phyloP scores from a whole-genome alignment of 257 asterid species.

The Parsonsia alboflavescens region DNA sequence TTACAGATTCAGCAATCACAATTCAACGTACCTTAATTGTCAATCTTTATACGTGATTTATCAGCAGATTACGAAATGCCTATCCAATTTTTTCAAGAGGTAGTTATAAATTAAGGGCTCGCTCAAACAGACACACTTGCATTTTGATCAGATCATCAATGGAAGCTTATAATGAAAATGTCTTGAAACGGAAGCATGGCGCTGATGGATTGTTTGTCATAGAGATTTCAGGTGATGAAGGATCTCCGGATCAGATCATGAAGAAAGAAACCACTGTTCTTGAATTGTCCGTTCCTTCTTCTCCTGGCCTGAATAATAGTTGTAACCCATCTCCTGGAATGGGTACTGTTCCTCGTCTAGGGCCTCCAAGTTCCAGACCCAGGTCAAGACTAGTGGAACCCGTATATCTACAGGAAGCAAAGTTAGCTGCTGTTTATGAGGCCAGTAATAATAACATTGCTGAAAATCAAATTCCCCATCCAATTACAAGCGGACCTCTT shows the following conservation, averaged over 20 bases:
- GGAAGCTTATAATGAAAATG: constrained; percentile 29
- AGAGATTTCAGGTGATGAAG: constrained; percentile 33
- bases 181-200: constrained; percentile 24
- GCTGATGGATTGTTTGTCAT: constrained; percentile 44
- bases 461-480: constrained; percentile 11
- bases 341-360: constrained; percentile 22
- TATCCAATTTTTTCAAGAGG: no score
- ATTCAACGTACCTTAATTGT: no score
- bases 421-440: no score
- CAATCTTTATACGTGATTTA: no score
- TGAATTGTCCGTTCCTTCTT: constrained; percentile 8
- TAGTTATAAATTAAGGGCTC: no score
- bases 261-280: constrained; percentile 13
- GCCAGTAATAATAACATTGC: neutral
- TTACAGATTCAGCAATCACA: no score
- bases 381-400: constrained; percentile 69
- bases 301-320: constrained; percentile 25
- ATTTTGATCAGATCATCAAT: constrained; percentile 12
- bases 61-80: no score
- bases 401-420: constrained; percentile 19
- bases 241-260: constrained; percentile 5
- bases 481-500: constrained; percentile 25
- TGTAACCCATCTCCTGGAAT: constrained; percentile 21
- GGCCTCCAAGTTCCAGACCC: constrained; percentile 43
- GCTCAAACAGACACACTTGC: no score